These are phyloP conservation scores for Lactifluus piperatus DNA, from an alignment of 768 basidiomycete species.

Conservation along the genomic window DNA sequence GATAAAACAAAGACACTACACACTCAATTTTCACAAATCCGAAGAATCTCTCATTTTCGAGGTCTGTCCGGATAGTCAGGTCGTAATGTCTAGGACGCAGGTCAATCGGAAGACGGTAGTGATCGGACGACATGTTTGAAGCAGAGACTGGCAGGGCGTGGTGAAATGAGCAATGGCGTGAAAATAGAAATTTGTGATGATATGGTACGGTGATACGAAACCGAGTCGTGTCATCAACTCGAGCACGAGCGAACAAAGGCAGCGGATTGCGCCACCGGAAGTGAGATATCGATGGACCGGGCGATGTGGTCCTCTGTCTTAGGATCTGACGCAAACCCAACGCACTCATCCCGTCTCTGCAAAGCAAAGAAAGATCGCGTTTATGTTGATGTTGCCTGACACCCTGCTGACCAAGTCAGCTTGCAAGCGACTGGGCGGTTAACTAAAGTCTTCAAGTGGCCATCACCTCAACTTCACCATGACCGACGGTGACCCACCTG, in stretches of 20 bases:
- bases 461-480: not conserved
- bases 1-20: slow-evolving; percentile 21
- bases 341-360: not conserved
- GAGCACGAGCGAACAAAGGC: not conserved
- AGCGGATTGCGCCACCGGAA: not conserved
- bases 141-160: not conserved
- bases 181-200: not conserved
- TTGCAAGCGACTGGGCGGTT: not conserved
- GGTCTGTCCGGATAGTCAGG: slow-evolving; percentile 71
- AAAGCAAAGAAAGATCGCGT: not conserved
- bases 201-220: not conserved
- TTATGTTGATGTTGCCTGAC: not conserved
- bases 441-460: not conserved
- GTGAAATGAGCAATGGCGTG: slow-evolving; percentile 11
- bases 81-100: slow-evolving; percentile 73
- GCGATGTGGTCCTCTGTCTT: not conserved
- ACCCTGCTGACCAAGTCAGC: not conserved
- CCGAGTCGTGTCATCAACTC: not conserved
- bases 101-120: slow-evolving; percentile 54
- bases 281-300: slow-evolving; percentile 7
- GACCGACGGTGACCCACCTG: too few species aligned
- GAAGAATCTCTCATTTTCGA: slow-evolving; percentile 63
- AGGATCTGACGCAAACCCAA: not conserved
- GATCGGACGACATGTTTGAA: slow-evolving; percentile 7
- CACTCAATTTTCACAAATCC: slow-evolving; percentile 70